Conservation (phyloP, 2,329 filamentous ascomycete species). For the Ilyonectria mors-panacis region DNA sequence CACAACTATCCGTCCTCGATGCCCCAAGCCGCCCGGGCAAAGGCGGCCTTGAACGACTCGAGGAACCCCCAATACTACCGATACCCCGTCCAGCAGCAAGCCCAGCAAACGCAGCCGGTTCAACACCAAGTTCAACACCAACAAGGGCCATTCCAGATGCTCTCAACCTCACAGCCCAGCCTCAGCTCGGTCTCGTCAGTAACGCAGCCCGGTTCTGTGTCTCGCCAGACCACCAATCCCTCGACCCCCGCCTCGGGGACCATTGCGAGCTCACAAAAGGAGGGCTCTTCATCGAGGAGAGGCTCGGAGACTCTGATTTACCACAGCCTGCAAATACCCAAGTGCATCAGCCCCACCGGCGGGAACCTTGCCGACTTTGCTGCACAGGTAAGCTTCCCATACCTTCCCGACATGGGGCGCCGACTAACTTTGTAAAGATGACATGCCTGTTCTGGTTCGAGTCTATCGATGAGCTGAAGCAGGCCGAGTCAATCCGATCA, state of each 20-base stretch:
- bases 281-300: conserved; percentile 53
- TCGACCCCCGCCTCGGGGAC: conserved; percentile 56
- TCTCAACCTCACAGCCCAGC: conserved; percentile 32
- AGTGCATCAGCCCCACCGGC: conserved; percentile 81
- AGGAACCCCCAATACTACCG: conserved; percentile 51
- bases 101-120: conserved; percentile 34
- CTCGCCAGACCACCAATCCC: conserved; percentile 53
- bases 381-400: conserved; percentile 74
- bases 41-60: conserved; percentile 52
- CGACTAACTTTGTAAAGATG: conserved; percentile 70
- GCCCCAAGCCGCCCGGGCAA: conserved; percentile 52
- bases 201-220: conserved; percentile 33
- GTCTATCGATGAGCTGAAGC: conserved; percentile 82
- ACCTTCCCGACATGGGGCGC: not conserved
- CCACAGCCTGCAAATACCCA: conserved; percentile 79
- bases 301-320: conserved; percentile 65
- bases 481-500: conserved; percentile 75
- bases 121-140: conserved; percentile 30
- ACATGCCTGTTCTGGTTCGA: conserved; percentile 99
- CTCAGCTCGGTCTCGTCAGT: conserved; percentile 39
- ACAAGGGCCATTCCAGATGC: conserved; percentile 28
- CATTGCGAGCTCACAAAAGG: conserved; percentile 45
- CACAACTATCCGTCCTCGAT: conserved; percentile 56
- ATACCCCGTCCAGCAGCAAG: conserved; percentile 48
- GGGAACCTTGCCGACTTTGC: conserved; percentile 87